Conservation (phyloP, 2,329 filamentous ascomycete genomes). For the Trichothecium roseum region DNA sequence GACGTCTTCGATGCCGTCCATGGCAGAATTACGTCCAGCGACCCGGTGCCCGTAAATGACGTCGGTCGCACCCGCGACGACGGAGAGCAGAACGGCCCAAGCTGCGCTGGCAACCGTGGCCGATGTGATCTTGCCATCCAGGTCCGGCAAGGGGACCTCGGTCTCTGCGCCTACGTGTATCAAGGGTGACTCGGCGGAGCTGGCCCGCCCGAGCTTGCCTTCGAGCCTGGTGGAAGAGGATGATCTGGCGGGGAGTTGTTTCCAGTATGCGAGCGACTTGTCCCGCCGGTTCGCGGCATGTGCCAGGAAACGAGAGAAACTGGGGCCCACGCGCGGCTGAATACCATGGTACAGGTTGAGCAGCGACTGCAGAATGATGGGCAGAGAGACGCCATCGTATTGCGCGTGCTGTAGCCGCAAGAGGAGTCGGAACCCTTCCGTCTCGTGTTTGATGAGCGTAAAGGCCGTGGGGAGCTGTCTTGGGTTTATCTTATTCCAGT, state of each 20-base stretch:
- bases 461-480: not conserved
- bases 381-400: constrained; percentile 12
- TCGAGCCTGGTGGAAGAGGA: too few species aligned
- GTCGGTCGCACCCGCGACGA: too few species aligned
- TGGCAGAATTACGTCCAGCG: constrained; percentile 23
- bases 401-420: constrained; percentile 10
- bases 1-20: constrained; percentile 21
- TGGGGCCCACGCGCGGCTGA: not conserved
- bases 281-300: not conserved
- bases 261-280: constrained; percentile 25
- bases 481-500: too few species aligned
- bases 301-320: not conserved
- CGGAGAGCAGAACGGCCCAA: too few species aligned
- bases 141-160: too few species aligned
- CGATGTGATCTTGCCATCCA: too few species aligned
- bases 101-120: too few species aligned
- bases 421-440: constrained; percentile 5
- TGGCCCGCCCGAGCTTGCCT: not conserved
- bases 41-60: constrained; percentile 29
- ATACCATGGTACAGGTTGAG: not conserved
- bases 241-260: constrained; percentile 23
- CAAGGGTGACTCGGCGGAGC: too few species aligned
- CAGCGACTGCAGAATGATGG: constrained; percentile 6
- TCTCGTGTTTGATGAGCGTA: not conserved
- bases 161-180: too few species aligned